Evolutionary conservation across 1,284 basidiomycete species (phyloP).

Genomic region (Cystobasidium sp.): DNA sequence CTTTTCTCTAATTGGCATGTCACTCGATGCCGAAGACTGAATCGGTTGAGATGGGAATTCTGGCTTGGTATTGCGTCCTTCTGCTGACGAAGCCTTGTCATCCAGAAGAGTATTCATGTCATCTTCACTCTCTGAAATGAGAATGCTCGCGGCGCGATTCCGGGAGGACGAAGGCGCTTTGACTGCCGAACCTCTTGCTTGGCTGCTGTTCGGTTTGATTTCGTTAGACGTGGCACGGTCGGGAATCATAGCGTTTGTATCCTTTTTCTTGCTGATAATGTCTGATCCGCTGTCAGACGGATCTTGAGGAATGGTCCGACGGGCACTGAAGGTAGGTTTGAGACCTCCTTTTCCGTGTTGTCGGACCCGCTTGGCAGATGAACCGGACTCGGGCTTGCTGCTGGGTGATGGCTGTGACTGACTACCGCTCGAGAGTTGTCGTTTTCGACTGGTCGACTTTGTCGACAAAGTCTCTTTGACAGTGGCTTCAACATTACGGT

Average conservation of each 20-base stretch:
- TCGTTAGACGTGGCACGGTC: no score
- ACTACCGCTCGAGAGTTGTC: neutral
- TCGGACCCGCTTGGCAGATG: neutral
- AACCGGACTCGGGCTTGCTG: neutral
- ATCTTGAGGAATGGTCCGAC: no score
- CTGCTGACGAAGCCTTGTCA: neutral
- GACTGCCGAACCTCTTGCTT: neutral
- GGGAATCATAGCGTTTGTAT: no score
- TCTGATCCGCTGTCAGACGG: no score
- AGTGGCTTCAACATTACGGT: no score
- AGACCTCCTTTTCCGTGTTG: neutral
- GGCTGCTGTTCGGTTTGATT: no score
- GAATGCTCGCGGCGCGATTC: neutral
- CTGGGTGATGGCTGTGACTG: neutral
- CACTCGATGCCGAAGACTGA: no score
- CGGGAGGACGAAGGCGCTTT: neutral
- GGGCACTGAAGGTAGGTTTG: no score
- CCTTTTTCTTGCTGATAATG: no score
- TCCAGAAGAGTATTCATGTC: neutral
- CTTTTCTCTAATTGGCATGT: no score
- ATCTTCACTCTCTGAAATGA: neutral
- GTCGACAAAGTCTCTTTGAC: neutral
- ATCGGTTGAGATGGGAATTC: slow-evolving; percentile 3
- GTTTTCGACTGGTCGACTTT: neutral
- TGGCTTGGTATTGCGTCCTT: neutral